These are phyloP conservation scores for Daedaleopsis nitida DNA, from an alignment of 768 basidiomycete genomes.

Conservation along the genomic window DNA sequence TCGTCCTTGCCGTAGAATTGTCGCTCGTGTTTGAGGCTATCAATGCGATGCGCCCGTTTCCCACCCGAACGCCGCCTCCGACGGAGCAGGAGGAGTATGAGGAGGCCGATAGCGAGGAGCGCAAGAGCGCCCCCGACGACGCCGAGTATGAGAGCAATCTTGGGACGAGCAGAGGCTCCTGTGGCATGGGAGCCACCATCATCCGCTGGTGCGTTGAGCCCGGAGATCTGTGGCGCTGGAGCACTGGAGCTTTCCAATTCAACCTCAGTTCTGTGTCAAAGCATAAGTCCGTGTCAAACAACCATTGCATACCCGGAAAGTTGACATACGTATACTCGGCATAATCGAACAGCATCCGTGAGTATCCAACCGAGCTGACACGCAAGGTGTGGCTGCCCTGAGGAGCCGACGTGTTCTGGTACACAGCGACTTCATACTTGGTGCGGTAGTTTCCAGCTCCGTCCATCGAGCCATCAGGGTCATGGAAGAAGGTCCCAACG, in stretches of 20 bases:
- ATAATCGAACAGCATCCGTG: constrained; percentile 12
- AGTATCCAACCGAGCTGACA: constrained; percentile 10
- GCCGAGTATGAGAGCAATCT: neutral
- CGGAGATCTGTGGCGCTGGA: neutral
- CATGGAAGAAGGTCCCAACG: constrained; percentile 7
- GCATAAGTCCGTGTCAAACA: neutral
- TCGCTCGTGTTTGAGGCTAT: neutral
- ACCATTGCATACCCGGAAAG: neutral
- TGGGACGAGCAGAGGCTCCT: neutral
- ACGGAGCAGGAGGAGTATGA: neutral
- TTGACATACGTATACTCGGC: constrained; percentile 14
- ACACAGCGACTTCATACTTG: constrained; percentile 8
- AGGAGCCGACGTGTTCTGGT: neutral
- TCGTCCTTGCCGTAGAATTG: constrained; percentile 1
- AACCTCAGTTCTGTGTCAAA: constrained; percentile 1
- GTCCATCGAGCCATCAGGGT: constrained; percentile 4
- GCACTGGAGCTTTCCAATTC: neutral
- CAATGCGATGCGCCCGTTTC: neutral
- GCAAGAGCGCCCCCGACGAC: neutral
- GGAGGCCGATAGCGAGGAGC: neutral
- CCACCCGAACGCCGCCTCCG: neutral
- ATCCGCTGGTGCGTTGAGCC: neutral
- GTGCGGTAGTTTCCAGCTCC: neutral
- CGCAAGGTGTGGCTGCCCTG: constrained; percentile 9
- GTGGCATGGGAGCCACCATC: neutral